Base-by-base conservation (phyloP, 2,329 filamentous ascomycete genomes). In the Diplodia seriata region DNA sequence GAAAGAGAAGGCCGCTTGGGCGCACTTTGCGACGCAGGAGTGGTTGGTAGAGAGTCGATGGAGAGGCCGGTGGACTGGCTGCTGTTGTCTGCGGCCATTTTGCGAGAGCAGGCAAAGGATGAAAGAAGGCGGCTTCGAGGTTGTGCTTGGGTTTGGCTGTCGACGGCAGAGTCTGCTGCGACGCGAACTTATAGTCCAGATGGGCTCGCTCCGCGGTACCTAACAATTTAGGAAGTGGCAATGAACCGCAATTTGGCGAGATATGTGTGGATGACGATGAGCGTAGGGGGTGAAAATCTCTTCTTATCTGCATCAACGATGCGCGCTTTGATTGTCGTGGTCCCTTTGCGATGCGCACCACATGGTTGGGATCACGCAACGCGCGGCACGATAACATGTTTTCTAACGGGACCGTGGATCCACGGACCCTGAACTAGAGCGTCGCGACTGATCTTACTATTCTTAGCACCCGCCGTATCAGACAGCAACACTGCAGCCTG, bases 361-460 rank as follows among this genome's bases (percentile, higher is more conserved):
- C 12, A 4, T 12, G n/a, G 55, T 59, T 43, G 55, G 38, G 33
- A 47, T 43, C 55, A 59, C 55, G 55, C 36, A 59, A 59, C 11
- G 20, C 33, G 36, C 20, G n/a, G 12, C 31, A 14, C 12, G 26
- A 40, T 20, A n/a, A 56, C 54, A 56, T 36, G n/a, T 38, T 11
- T 36, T 23, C 31, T 56, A 38, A 33, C 9, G 18, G 7, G 33
- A 23, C 55, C 36, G 8, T 29, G 38, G 55, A 11, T 59, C 20
- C 11, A 5, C n/a, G 14, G 55, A 43, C 55, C 55, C 55, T 59
- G 55, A 9, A 43, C 36, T 2, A 47, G 11, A 18, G 31, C n/a
- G 8, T 38, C 36, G 33, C n/a, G 33, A 56, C 3, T 26, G n/a
- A 29, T 6, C 9, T 26, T 18, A 7, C 54, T 40, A 56, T 33